Percentiles rank a stretch among this genome's conserved stretches.
These are phyloP conservation scores for Sisymbrium altissimum DNA, from an alignment of 345 rosid genomes.

Conservation along the genomic window DNA sequence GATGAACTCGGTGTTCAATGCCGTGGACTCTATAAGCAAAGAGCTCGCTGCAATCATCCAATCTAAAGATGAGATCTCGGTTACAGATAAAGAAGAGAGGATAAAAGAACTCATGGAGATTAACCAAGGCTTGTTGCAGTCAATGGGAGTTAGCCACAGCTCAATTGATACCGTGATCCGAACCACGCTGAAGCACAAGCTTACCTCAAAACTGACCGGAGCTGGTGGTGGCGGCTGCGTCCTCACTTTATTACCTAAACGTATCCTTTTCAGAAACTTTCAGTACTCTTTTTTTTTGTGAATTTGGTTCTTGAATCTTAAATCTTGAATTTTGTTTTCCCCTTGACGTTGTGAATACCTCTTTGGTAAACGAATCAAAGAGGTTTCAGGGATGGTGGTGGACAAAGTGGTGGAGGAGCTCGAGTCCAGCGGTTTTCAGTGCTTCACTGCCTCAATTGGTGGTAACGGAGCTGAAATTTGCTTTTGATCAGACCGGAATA, in stretches of 20 bases:
- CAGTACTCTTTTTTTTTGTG: neutral
- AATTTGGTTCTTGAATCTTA: neutral
- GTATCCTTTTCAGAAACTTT: conserved; percentile 50
- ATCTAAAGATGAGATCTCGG: conserved; percentile 45
- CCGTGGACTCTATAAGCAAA: conserved; percentile 76
- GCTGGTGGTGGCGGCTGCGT: conserved; percentile 98
- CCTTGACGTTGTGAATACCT: conserved; percentile 37
- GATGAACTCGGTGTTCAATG: conserved; percentile 68
- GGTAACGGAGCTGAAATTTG: conserved; percentile 74
- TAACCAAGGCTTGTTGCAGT: conserved; percentile 88
- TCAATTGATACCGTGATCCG: conserved; percentile 75
- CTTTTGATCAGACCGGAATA: conserved; percentile 24
- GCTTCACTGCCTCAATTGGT: conserved; percentile 70
- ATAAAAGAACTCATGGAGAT: conserved; percentile 84
- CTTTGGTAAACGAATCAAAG: conserved; percentile 35
- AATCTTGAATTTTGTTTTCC: neutral
- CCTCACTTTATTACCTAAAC: conserved; percentile 72
- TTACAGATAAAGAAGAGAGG: conserved; percentile 61
- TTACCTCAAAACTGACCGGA: conserved; percentile 87
- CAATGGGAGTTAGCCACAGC: conserved; percentile 91
- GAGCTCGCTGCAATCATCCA: conserved; percentile 60
- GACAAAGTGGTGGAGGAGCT: conserved; percentile 66
- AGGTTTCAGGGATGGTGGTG: conserved; percentile 49
- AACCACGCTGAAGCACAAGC: conserved; percentile 70
- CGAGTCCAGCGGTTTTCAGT: conserved; percentile 77